Evolutionary conservation across 2,329 filamentous ascomycete genomes (phyloP).

Genomic region (Paecilomyces dactylethromorphus): DNA sequence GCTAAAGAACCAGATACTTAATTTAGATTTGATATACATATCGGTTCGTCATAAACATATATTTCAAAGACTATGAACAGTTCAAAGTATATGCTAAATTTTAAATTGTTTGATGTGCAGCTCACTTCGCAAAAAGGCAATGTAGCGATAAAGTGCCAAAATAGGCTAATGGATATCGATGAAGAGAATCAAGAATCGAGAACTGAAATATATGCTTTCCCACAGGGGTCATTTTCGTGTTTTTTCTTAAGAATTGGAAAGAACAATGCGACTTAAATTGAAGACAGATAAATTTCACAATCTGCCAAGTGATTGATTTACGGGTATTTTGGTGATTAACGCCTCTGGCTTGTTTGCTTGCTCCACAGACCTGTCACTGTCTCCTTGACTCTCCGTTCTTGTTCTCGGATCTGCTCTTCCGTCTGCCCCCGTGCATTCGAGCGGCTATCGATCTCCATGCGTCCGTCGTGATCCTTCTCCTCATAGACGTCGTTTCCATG

Average conservation of each 20-base stretch:
- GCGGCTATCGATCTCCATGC: slow-evolving; percentile 52
- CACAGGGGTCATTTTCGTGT: too few relatives aligned
- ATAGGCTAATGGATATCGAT: too few relatives aligned
- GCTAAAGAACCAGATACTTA: background rate
- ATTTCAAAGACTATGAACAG: background rate
- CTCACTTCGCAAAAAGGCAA: background rate
- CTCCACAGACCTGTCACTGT: slow-evolving; percentile 53
- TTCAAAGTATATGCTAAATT: background rate
- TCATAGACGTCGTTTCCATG: slow-evolving; percentile 37
- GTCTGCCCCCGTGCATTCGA: slow-evolving; percentile 57
- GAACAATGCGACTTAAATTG: too few relatives aligned
- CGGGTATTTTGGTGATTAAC: background rate
- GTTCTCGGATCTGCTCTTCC: slow-evolving; percentile 54
- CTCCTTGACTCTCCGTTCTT: slow-evolving; percentile 54
- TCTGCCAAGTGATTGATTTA: too few relatives aligned
- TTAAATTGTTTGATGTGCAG: background rate
- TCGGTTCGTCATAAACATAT: background rate
- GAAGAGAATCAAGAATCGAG: too few relatives aligned
- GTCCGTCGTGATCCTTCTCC: slow-evolving; percentile 21
- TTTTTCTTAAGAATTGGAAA: too few relatives aligned
- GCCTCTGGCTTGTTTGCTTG: slow-evolving; percentile 7
- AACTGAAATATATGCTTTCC: too few relatives aligned
- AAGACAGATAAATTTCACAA: too few relatives aligned
- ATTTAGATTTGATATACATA: background rate
- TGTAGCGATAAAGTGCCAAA: background rate